Conservation (phyloP, 805 yeast species). For the Candida taoyuanica region DNA sequence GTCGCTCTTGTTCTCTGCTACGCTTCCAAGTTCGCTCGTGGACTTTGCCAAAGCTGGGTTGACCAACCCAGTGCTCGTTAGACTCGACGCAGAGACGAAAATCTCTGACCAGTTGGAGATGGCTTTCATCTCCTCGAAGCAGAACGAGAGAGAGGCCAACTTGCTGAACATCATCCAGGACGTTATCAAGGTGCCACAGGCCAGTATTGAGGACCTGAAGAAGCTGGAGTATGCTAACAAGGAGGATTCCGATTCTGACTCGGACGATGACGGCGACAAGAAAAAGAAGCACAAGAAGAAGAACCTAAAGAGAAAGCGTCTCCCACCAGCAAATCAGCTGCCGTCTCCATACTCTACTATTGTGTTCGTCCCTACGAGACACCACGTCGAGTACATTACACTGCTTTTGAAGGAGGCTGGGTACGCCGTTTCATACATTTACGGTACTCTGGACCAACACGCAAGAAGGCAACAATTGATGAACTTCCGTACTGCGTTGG, state of each 20-base stretch:
- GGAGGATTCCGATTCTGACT: slow-evolving; percentile 45
- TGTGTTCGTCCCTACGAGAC: slow-evolving; percentile 93
- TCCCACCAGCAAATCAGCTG: slow-evolving; percentile 76
- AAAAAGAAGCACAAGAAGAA: slow-evolving; percentile 29
- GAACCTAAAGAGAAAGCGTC: slow-evolving; percentile 46
- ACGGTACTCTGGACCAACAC: slow-evolving; percentile 91
- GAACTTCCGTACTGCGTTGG: slow-evolving; percentile 78
- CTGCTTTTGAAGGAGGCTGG: slow-evolving; percentile 70
- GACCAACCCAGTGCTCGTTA: slow-evolving; percentile 83
- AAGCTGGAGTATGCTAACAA: slow-evolving; percentile 44
- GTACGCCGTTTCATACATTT: slow-evolving; percentile 81
- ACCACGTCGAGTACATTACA: slow-evolving; percentile 91
- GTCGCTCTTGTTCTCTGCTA: slow-evolving; percentile 88
- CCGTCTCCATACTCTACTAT: slow-evolving; percentile 88
- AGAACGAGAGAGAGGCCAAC: slow-evolving; percentile 86
- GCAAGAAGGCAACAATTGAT: slow-evolving; percentile 88
- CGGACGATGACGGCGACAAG: slow-evolving; percentile 43
- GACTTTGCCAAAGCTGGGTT: slow-evolving; percentile 98
- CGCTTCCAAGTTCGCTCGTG: slow-evolving; percentile 85
- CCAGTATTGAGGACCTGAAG: slow-evolving; percentile 61
- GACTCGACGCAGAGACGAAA: slow-evolving; percentile 90
- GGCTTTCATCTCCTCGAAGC: slow-evolving; percentile 79
- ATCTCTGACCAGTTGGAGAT: slow-evolving; percentile 87
- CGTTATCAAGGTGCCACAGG: slow-evolving; percentile 77
- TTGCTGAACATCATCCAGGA: slow-evolving; percentile 73